Base-by-base conservation (phyloP, 331 rosid genomes). In the Telfairia occidentalis region DNA sequence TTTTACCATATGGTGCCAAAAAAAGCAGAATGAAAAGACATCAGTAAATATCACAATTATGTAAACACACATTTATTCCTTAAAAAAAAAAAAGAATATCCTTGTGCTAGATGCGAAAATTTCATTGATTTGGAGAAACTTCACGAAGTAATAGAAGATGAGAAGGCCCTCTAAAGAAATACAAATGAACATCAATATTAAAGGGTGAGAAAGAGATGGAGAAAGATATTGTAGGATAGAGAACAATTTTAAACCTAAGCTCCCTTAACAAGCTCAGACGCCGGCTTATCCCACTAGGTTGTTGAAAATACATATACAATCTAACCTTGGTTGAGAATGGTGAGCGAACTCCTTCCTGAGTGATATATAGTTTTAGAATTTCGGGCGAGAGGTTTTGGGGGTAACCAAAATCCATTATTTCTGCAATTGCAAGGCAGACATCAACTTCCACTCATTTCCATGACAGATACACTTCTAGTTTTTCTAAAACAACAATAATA, bases 341-440 rank as follows among this genome's bases (percentile, higher is more conserved):
- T 7, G 99, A 95, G 61, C 97, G 97, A 82, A 95, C 99, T 72
- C 99, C 99, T 90, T 95, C 99, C 70, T 95, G 99, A 26, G 99
- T 95, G 72, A 95, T 95, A 80, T 95, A 95, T 79, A 95, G 92
- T 87, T 95, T 95, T 50, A 95, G 89, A 85, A 92, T 95, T 88
- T 95, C 99, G 0, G 99, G 96, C 76, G 99, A 95, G 70, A 95
- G 99, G 82, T 95, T 95, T 87, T 95, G 99, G 5, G 99, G 99
- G 76, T 95, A 95, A 77, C 99, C 99, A 69, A 95, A 95, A 84
- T 95, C 99, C 99, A 95, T 95, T 75, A 92, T 95, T 89, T 95
- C 99, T 95, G 96, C 87, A 84, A 79, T 82, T 71, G 26, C 48
- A n/a, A 69, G 34, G 81, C 54, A 54, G 23, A 81, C 23, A 73